Base-by-base conservation (phyloP, 345 rosid species). In the Populus pruinosa region DNA sequence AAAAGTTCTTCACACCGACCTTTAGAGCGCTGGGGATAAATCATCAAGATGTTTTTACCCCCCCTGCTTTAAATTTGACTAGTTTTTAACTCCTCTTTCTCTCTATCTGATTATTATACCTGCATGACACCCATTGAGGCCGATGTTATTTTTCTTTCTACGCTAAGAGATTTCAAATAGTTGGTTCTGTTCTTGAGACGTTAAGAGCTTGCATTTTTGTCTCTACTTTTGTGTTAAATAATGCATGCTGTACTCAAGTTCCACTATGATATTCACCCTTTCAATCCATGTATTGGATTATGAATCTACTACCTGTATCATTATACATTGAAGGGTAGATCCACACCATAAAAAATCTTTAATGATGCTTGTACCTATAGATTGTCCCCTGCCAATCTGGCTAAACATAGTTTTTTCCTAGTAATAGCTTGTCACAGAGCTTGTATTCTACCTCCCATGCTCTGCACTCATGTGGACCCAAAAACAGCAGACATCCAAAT, bases 1-100 rank as follows among this genome's bases (percentile, higher is more conserved):
- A 82, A 92, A 83, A 83, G 84, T 79, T 85, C 85, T 88, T 70
- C 87, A 88, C 74, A 67, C 83, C 41, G 86, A 89, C 64, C 68
- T 68, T 72, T 90, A 89, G 82, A 73, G 67, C 44, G 53, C 36
- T 63, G 18, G 33, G 39, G 23, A 71, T 59, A 23, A 63, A 69
- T 53, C 33, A 50, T 61, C 2, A 49, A 11, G 20, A 70, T 29
- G 41, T 39, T 36, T 61, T 69, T 77, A 41, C 27, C 10, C 69
- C 25, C 50, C 49, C 70, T 70, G 68, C 59, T 39, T 65, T 56
- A n/a, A 72, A 65, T 76, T 74, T 55, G 44, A 71, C 66, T 10
- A 38, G 38, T 17, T 41, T 67, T n/a, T 31, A 59, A 59, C 77
- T 44, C 31, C 33, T 18, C 70, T 56, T 31, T 73, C 66, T 18